These are phyloP conservation scores for Cercospora sp. DNA, from an alignment of 2,329 filamentous ascomycete genomes.

Conservation along the genomic window DNA sequence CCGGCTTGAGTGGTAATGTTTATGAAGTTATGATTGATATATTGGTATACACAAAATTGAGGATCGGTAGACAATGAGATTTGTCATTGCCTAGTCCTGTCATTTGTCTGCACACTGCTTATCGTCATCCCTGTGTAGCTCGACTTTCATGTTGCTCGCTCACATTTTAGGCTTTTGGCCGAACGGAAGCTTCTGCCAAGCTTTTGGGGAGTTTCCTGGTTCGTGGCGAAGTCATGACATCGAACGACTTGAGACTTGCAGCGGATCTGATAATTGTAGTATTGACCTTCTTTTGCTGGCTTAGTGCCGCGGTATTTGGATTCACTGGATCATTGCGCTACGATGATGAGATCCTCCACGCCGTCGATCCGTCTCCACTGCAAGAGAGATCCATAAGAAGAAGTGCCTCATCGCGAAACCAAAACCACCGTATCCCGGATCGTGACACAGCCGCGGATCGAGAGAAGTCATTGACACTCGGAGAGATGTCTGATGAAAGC, in stretches of 20 bases:
- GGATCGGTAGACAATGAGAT: background rate
- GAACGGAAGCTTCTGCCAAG: conserved; percentile 1
- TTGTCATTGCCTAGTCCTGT: background rate
- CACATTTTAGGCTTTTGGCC: background rate
- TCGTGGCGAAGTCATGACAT: background rate
- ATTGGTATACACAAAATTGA: background rate
- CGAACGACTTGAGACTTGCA: background rate
- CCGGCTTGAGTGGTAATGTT: background rate
- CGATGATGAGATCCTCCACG: background rate
- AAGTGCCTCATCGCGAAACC: background rate
- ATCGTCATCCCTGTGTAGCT: background rate
- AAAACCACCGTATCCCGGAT: background rate
- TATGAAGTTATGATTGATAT: background rate
- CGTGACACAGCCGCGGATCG: background rate
- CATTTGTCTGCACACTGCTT: background rate
- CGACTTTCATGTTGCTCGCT: background rate
- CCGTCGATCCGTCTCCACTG: background rate
- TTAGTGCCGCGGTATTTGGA: background rate
- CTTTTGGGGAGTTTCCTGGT: background rate
- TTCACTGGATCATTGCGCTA: background rate
- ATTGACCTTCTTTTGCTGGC: conserved; percentile 8
- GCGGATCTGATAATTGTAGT: conserved; percentile 13
- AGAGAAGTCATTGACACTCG: fast-evolving
- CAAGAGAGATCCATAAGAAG: background rate
- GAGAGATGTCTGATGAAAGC: background rate